These are phyloP conservation scores for Paramecium octaurelia DNA, from an alignment of 73 alveolate species.

Conservation along the genomic window DNA sequence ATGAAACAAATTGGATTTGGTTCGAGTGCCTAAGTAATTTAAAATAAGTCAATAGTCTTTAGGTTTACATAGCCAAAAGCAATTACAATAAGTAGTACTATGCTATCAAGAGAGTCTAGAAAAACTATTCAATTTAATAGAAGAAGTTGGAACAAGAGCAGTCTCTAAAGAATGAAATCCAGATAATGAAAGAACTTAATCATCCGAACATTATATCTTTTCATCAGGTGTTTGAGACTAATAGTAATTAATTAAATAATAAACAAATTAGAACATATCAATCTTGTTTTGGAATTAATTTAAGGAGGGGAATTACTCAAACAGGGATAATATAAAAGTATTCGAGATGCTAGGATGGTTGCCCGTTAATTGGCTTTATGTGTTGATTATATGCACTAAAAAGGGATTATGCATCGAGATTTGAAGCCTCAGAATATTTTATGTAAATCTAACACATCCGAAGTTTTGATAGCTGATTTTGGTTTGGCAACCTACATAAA, in stretches of 20 bases:
- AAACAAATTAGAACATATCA: background rate
- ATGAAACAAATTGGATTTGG: background rate
- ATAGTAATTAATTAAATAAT: background rate
- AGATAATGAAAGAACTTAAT: background rate
- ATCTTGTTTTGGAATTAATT: background rate
- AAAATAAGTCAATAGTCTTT: background rate
- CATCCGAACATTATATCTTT: background rate
- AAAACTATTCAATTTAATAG: background rate
- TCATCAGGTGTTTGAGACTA: background rate
- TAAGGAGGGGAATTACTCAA: background rate
- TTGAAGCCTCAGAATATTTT: constrained; percentile 64
- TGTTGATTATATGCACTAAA: constrained; percentile 45
- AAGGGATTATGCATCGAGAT: constrained; percentile 65
- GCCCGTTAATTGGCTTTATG: background rate
- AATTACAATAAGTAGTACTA: background rate
- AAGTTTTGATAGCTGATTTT: background rate
- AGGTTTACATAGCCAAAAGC: background rate
- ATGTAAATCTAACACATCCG: background rate
- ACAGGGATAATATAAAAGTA: background rate
- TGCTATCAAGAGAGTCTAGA: background rate
- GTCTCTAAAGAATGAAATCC: background rate
- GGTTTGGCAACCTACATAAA: constrained; percentile 7
- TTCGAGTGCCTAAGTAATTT: background rate
- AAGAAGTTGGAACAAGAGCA: background rate
- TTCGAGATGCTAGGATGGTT: background rate